Conservation (phyloP, 371 early-diverging fungal species). For the Racocetra persica region DNA sequence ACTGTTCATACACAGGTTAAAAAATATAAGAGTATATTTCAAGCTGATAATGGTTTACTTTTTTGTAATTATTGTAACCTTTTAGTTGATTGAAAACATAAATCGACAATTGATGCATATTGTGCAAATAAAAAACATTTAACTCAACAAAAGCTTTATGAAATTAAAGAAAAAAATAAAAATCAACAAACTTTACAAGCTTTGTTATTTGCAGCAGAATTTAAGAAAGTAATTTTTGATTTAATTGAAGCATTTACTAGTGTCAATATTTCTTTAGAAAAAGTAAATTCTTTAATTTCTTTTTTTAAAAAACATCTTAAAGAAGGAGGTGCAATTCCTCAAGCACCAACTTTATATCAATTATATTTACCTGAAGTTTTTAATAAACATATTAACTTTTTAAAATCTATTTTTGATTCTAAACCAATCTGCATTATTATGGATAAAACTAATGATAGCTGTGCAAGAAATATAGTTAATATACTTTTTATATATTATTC, state of each 20-base stretch:
- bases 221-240: background rate
- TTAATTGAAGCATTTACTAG: conserved; percentile 22
- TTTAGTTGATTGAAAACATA: conserved; percentile 2
- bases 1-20: background rate
- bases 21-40: background rate
- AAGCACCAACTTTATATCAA: conserved; percentile 20
- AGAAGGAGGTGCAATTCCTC: conserved; percentile 12
- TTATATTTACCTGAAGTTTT: conserved; percentile 5
- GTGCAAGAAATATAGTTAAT: conserved; percentile 24
- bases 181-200: background rate
- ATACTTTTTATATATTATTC: conserved; percentile 20
- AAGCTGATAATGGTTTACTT: background rate
- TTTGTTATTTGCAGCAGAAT: conserved; percentile 4
- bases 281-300: background rate
- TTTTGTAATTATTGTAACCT: conserved; percentile 16
- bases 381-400: background rate
- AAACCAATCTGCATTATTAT: conserved; percentile 26
- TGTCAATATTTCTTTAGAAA: background rate
- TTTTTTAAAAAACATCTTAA: conserved; percentile 32
- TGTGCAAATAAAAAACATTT: conserved; percentile 15
- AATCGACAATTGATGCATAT: conserved; percentile 5
- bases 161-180: background rate
- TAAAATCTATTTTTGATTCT: conserved; percentile 26
- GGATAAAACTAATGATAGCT: conserved; percentile 14
- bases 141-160: background rate